Evolutionary conservation across 768 basidiomycete genomes (phyloP), one percentile per base, ranked within the genome.

Genomic region (Russula olivacea): DNA sequence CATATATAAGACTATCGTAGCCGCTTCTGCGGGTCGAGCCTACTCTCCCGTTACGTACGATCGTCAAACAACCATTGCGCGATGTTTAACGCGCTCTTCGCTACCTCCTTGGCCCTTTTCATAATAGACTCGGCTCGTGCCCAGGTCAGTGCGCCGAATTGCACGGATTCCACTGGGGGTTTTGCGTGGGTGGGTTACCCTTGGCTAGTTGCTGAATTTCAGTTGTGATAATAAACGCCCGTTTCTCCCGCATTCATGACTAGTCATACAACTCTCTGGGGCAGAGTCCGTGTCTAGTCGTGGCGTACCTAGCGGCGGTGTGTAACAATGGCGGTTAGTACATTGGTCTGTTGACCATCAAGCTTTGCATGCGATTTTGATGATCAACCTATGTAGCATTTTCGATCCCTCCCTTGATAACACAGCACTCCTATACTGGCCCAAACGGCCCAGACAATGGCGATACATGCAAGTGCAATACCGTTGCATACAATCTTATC

Each of bases 401-500:
- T 30, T 0, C 12, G 0, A 48, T 68, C 36, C 14, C 55, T 10
- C 6, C 58, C 14, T 34, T 66, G 30, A 9, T 15, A 19, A 58
- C 64, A 7, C 48, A 49, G 19, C 36, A 59, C 3, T 41, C 57
- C 6, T 68, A 68, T 41, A 47, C 19, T 3, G 67, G 65, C 3
- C 65, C 65, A 10, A 55, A 3, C 12, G 61, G 41, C 12, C 0
- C 21, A 9, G 48, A 64, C 5, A 17, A 55, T 23, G 55, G 19
- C 25, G 51, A 66, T 21, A 0, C n/a, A 28, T 72, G 72, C 61
- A 55, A 47, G 36, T 72, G 72, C 66, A 71, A 68, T 53, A 68
- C 68, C 2, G 71, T 73, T n/a, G 36, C 58, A 3, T 73, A 73
- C 61, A 67, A 64, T 23, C 55, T 73, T 19, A 61, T 71, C 34